phyloP scores from a whole-genome alignment of 2,329 filamentous ascomycete species.

The Microsporum audouinii region DNA sequence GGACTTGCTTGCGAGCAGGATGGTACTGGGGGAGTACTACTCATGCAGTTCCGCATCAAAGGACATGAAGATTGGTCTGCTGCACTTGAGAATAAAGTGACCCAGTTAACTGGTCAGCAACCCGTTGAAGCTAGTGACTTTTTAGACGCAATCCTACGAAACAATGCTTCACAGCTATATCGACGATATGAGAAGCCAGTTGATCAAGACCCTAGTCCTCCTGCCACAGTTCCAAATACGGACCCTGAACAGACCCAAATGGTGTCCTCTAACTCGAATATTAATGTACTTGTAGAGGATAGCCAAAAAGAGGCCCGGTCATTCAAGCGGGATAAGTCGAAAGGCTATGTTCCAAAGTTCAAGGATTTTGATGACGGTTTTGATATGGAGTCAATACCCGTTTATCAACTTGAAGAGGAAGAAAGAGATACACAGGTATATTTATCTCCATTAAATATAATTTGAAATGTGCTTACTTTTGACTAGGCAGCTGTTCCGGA shows the following conservation, averaged over 20 bases:
- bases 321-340: constrained; percentile 19
- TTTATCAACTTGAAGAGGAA: constrained; percentile 23
- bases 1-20: constrained; percentile 52
- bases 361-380: constrained; percentile 60
- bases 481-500: constrained; percentile 6
- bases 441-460: background rate
- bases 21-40: constrained; percentile 57
- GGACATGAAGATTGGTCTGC: constrained; percentile 55
- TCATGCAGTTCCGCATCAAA: constrained; percentile 60
- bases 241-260: background rate
- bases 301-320: constrained; percentile 13
- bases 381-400: constrained; percentile 33
- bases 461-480: constrained; percentile 4
- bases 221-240: constrained; percentile 6
- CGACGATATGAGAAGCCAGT: constrained; percentile 42
- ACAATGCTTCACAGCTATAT: constrained; percentile 61
- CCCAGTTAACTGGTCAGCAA: constrained; percentile 63
- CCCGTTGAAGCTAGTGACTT: constrained; percentile 86
- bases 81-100: constrained; percentile 57
- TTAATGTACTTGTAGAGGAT: constrained; percentile 7
- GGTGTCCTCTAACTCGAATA: background rate
- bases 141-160: constrained; percentile 74
- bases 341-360: constrained; percentile 43
- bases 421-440: constrained; percentile 14
- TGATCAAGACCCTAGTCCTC: background rate